Conservation (phyloP, 371 early-diverging fungal genomes). For the Quaeritorhiza haematococci region DNA sequence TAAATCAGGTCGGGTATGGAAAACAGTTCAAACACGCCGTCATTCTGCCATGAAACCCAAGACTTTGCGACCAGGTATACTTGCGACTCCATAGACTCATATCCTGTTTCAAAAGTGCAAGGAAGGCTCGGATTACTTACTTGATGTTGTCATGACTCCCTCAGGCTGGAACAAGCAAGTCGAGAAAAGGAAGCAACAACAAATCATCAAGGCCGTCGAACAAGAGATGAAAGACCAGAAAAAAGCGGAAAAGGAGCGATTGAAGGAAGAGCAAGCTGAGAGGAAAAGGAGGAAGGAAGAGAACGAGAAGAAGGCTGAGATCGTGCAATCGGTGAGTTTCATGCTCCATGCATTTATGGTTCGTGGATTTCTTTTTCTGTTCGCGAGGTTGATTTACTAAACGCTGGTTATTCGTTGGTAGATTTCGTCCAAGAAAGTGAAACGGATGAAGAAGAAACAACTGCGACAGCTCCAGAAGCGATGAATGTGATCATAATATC, state of each 20-base stretch:
- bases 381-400: not conserved
- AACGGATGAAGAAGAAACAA: constrained; percentile 45
- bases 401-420: not conserved
- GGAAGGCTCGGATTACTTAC: too few species aligned
- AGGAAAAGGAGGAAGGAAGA: constrained; percentile 30
- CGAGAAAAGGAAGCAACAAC: constrained; percentile 26
- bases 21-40: constrained; percentile 25
- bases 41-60: constrained; percentile 22
- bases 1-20: constrained; percentile 38
- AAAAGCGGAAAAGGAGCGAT: too few species aligned
- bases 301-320: constrained; percentile 34
- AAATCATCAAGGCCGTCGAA: constrained; percentile 34
- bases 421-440: constrained; percentile 38
- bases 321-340: constrained; percentile 29
- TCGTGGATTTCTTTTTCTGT: not conserved
- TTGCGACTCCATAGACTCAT: too few species aligned
- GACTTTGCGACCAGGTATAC: constrained; percentile 24
- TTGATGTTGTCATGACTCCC: too few species aligned
- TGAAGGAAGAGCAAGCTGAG: constrained; percentile 22
- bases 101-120: too few species aligned
- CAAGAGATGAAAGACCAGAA: constrained; percentile 31
- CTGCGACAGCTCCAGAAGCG: constrained; percentile 29
- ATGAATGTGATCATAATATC: too few species aligned
- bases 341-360: not conserved
- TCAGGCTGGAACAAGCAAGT: constrained; percentile 37